phyloP scores from a whole-genome alignment of 768 basidiomycete genomes.

The Hygrocybe coccinea region DNA sequence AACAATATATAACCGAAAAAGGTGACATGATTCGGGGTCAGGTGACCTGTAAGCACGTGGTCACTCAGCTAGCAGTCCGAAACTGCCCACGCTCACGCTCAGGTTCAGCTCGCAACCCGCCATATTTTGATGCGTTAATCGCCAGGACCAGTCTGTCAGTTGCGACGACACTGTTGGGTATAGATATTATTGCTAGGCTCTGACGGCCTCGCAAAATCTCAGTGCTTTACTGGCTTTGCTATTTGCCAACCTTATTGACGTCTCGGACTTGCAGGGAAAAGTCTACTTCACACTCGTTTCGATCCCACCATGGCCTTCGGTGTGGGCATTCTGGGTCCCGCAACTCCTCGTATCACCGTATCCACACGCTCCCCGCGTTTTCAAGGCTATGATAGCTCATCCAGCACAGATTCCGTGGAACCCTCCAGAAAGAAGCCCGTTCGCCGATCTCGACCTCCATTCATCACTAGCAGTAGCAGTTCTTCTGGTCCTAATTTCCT shows the following conservation, averaged over 20 bases:
- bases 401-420: constrained; percentile 42
- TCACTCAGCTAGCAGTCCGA: background rate
- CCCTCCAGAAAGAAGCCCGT: constrained; percentile 20
- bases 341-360: constrained; percentile 16
- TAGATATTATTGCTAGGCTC: no score
- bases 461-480: constrained; percentile 19
- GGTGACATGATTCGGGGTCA: no score
- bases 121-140: no score
- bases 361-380: constrained; percentile 16
- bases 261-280: background rate
- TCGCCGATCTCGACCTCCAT: constrained; percentile 21
- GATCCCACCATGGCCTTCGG: constrained; percentile 20
- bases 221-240: no score
- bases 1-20: no score
- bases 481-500: constrained; percentile 26
- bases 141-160: no score
- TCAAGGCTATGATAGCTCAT: constrained; percentile 43
- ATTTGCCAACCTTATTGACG: background rate
- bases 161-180: no score
- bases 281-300: constrained; percentile 3
- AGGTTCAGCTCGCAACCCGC: no score
- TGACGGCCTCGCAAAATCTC: no score
- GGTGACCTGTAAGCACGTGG: no score
- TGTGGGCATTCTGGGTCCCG: constrained; percentile 20
- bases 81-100: no score